A percentile compares a stretch with the other conserved stretches of the same genome.
Conservation (phyloP, 2,329 filamentous ascomycete species). For the Escovopsis sp. region DNA sequence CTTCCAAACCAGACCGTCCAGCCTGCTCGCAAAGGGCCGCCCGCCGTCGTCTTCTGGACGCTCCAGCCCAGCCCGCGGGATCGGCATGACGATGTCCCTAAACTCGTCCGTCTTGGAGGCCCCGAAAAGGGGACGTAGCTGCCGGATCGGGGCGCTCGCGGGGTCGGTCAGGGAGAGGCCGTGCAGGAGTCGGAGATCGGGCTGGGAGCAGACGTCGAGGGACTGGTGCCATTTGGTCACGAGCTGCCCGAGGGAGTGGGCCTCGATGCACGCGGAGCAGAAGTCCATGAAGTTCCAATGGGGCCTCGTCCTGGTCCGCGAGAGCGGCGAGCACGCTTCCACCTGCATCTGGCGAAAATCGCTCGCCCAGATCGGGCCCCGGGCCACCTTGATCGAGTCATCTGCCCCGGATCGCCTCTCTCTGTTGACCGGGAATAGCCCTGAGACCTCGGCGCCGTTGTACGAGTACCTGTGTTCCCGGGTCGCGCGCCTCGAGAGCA, state of each 20-base stretch:
- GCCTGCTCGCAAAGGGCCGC: slow-evolving; percentile 43
- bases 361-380: slow-evolving; percentile 5
- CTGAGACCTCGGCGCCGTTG: slow-evolving; percentile 1
- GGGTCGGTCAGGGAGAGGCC: slow-evolving; percentile 56
- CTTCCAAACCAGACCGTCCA: slow-evolving; percentile 58
- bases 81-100: slow-evolving; percentile 62
- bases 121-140: slow-evolving; percentile 62
- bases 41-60: slow-evolving; percentile 23
- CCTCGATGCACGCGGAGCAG: slow-evolving; percentile 46
- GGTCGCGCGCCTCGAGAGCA: slow-evolving; percentile 14
- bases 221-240: slow-evolving; percentile 50
- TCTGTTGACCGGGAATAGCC: neutral
- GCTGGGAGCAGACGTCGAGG: slow-evolving; percentile 59
- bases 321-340: slow-evolving; percentile 46
- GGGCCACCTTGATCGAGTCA: neutral
- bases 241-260: slow-evolving; percentile 54
- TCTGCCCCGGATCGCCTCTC: neutral
- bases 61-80: slow-evolving; percentile 28
- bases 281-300: slow-evolving; percentile 50
- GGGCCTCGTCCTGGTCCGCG: slow-evolving; percentile 41
- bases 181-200: slow-evolving; percentile 59
- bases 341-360: slow-evolving; percentile 28
- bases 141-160: slow-evolving; percentile 43
- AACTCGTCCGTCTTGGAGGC: slow-evolving; percentile 58
- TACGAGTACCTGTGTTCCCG: neutral